Base-by-base conservation (phyloP, 2,329 filamentous ascomycete genomes). In the Neofusicoccum sp. region DNA sequence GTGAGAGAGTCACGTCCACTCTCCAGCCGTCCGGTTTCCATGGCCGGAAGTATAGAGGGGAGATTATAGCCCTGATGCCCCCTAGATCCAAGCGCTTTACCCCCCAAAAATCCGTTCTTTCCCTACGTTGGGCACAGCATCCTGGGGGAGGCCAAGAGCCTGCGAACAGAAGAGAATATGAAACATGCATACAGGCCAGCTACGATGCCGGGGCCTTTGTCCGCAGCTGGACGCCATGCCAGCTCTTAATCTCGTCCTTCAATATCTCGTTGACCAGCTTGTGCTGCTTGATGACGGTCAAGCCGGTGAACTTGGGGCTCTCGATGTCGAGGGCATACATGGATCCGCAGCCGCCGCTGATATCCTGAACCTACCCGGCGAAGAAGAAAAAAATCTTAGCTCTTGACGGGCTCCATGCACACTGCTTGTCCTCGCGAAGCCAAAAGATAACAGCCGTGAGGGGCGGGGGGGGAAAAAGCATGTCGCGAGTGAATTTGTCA, bases 261-360 rank as follows among this genome's bases (percentile, higher is more conserved):
- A 96, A 80, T 16, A 89, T 84, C 22, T 85, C 80, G 72, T 94
- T 94, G 56, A 96, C 91, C 78, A 94, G 82, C 65, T 90, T 83
- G 78, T 95, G 91, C 80, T 95, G 91, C 82, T 91, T 91, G 65
- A 96, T 84, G 74, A 93, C 87, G 56, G 81, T 84, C 69, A 87
- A 75, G 50, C 91, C 92, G 61, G 83, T 82, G 77, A 96, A 96
- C 70, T 82, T 84, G 50, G 87, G 82, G 6, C 89, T 91, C 52
- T 87, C 84, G 67, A 95, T 87, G 70, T 93, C 89, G 68, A 96
- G 89, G 62, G 87, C 89, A 78, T 95, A 95, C 92, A 95, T 95
- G 72, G 88, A 91, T 8, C 91, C 91, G 78, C 91, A 96, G 34
- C 91, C 91, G 64, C 92, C 91, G 29, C 89, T 92, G 58, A 95